Conservation (phyloP, 139 green algal genomes). For the Dunaliella primolecta region DNA sequence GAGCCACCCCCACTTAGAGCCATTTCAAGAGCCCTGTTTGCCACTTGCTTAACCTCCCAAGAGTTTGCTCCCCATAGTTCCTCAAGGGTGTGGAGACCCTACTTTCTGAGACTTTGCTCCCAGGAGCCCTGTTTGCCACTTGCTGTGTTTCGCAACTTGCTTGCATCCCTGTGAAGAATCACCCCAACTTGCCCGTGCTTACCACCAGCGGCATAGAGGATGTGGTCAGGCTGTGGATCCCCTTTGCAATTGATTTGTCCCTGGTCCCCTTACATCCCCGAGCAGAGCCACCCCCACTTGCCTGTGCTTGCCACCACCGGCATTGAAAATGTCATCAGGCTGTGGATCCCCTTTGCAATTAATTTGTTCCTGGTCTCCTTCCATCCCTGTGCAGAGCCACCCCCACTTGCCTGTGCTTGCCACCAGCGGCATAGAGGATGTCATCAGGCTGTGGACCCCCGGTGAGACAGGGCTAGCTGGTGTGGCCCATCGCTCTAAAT, state of each 20-base stretch:
- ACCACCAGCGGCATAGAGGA: conserved; percentile 83
- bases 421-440: conserved; percentile 79
- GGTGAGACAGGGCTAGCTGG: background rate
- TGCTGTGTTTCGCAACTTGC: too few relatives aligned
- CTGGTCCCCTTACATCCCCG: too few relatives aligned
- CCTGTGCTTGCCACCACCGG: conserved; percentile 78
- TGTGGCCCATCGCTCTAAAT: background rate
- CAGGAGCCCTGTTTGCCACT: too few relatives aligned
- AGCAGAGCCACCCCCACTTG: conserved; percentile 65
- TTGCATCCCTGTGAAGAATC: conserved; percentile 41
- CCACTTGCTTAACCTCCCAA: too few relatives aligned
- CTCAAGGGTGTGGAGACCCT: too few relatives aligned
- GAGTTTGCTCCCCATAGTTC: too few relatives aligned
- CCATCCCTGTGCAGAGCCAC: conserved; percentile 54
- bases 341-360: conserved; percentile 51
- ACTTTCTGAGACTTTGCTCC: too few relatives aligned
- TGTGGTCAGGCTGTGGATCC: conserved; percentile 60
- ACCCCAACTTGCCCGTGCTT: conserved; percentile 69
- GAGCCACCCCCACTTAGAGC: too few relatives aligned
- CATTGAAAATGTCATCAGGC: conserved; percentile 70
- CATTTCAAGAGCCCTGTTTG: too few relatives aligned
- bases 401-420: conserved; percentile 72
- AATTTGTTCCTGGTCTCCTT: too few relatives aligned
- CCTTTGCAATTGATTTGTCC: too few relatives aligned
- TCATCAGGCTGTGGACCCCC: conserved; percentile 60